Base-by-base conservation (phyloP, 2,329 filamentous ascomycete species). In the Escovopsis sp. region DNA sequence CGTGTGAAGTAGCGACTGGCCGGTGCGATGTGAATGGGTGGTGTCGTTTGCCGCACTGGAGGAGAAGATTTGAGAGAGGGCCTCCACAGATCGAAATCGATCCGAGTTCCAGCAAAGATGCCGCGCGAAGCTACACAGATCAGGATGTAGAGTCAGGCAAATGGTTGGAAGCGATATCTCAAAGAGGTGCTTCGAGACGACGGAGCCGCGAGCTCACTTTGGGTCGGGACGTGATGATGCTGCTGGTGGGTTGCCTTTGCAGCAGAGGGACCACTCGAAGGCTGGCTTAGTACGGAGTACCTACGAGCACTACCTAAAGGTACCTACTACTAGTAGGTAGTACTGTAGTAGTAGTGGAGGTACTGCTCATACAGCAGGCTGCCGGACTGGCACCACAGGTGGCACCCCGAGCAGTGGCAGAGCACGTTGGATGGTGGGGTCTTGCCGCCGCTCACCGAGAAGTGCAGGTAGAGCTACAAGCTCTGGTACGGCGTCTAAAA, bases 31-130 rank as follows among this genome's bases (percentile, higher is more conserved):
- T 47, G 43, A 43, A 51, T 53, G n/a, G n/a, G n/a, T n/a, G 51
- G 51, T 53, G 51, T 51, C 49, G 51, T 50, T 50, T 50, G 50
- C 45, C 42, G 45, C 37, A 45, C 43, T 42, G 42, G 48, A 46
- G 47, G 47, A 45, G 43, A 30, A 30, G 8, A 8, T 9, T 30
- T 9, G 27, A 33, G 39, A 50, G 48, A 44, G 43, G 47, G 45
- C 49, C 44, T 42, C 31, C 43, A 42, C 41, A 37, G 37, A 33
- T 45, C 20, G 31, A 44, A 29, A 35, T 41, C 37, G 41, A 16
- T 36, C 42, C 37, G 39, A 13, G n/a, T 11, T 13, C 39, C 40
- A 40, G 37, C 38, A 46, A 39, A 44, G 40, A 29, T 40, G 39
- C 35, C 36, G 32, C 39, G 40, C 38, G 16, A 12, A 38, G 35